Evolutionary conservation across 805 yeast species (phyloP), one percentile per base, ranked within the genome.

Genomic region (Candida chauliodis): DNA sequence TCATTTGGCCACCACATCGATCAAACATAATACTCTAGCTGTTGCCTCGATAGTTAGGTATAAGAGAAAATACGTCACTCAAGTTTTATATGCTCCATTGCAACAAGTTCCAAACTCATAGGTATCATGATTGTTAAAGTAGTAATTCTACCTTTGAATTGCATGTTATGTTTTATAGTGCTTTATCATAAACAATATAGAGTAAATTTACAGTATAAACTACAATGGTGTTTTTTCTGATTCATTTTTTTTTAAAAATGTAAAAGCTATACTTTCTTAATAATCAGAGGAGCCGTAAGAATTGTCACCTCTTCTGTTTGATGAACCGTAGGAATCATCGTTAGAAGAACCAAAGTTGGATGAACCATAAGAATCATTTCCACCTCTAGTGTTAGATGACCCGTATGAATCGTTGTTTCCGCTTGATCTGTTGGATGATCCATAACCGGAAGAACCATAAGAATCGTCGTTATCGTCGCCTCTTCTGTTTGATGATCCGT

Each of bases 1-100:
- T 56, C 98, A 90, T 60, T 69, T 90, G 60, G 96, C 96, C n/a
- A 90, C 97, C 6, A 88, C 96, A 8, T 82, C 93, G 47, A 90
- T 90, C 52, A 88, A 90, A 55, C 96, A 90, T 55, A 89, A 88
- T 58, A 91, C 95, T 0, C 69, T 90, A 41, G 95, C 97, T 6
- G 97, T 90, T 33, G 96, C 96, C 2, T 79, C 89, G 28, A 87
- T 90, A 15, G 90, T 87, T 24, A 73, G 97, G 56, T 90, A 90
- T 65, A 81, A 84, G 58, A 74, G 90, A 43, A 88, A 84, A 63
- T 90, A 89, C 58, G 93, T 83, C 16, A 90, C 97, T 1, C 97
- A 90, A 61, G 85, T 90, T 22, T 69, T 90, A 43, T 90, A 89
- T 60, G 95, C 96, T 17, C 97, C 97, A 9, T 60, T 85, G 38